A percentile compares a stretch with the other conserved stretches of the same genome.
Conservation (phyloP, 2,329 filamentous ascomycete species). For the Onygenales sp. region DNA sequence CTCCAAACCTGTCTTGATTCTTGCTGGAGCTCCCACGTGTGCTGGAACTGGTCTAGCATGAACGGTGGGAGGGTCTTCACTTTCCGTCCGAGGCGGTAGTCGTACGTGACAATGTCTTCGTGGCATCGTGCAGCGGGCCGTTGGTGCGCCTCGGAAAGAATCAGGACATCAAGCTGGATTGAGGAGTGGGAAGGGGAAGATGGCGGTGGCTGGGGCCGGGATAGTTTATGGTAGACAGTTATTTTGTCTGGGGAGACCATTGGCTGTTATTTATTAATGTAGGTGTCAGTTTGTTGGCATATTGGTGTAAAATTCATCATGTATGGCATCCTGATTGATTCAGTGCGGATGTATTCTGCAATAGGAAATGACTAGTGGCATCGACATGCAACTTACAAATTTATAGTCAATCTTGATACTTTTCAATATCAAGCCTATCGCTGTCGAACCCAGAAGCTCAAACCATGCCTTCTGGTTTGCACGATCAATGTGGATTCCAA, state of each 20-base stretch:
- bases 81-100: conserved; percentile 55
- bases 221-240: conserved; percentile 72
- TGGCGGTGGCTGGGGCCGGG: conserved; percentile 12
- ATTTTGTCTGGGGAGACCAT: conserved; percentile 76
- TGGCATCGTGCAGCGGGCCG: conserved; percentile 62
- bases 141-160: conserved; percentile 67
- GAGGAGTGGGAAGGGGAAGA: conserved; percentile 27
- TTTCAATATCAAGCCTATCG: conserved; percentile 65
- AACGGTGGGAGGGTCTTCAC: conserved; percentile 46
- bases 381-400: conserved; percentile 51
- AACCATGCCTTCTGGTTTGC: conserved; percentile 55
- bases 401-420: conserved; percentile 80
- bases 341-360: background rate
- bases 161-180: conserved; percentile 45
- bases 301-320: background rate
- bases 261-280: conserved; percentile 43
- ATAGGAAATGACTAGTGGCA: too few species aligned
- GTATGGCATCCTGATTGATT: background rate
- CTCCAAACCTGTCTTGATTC: conserved; percentile 45
- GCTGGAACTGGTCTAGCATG: conserved; percentile 51
- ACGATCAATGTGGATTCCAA: conserved; percentile 54
- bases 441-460: conserved; percentile 56
- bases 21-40: conserved; percentile 54
- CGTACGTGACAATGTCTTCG: conserved; percentile 73
- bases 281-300: conserved; percentile 1